Evolutionary conservation across 768 basidiomycete genomes (phyloP).

Genomic region (Mycena filopes): DNA sequence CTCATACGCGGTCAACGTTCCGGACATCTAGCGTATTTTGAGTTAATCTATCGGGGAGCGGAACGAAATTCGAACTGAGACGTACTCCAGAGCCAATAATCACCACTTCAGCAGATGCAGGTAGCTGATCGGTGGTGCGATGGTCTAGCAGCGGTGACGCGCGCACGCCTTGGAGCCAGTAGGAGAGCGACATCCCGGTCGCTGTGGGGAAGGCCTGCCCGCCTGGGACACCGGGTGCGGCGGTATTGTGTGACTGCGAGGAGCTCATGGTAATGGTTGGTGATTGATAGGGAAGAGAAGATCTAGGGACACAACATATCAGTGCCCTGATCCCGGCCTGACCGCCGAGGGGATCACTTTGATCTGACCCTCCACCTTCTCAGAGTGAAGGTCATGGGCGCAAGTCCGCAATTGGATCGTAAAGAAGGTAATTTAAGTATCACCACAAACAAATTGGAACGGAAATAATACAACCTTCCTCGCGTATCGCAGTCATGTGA

Average conservation of each 20-base stretch:
- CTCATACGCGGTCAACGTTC: conserved; percentile 35
- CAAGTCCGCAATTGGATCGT: too few species aligned
- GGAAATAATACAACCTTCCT: too few species aligned
- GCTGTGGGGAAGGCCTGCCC: conserved; percentile 30
- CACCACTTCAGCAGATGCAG: conserved; percentile 40
- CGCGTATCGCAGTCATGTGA: too few species aligned
- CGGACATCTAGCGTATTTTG: conserved; percentile 36
- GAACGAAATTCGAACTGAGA: conserved; percentile 14
- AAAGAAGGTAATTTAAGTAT: too few species aligned
- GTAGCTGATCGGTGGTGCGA: conserved; percentile 32
- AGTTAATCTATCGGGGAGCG: background rate
- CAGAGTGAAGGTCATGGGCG: too few species aligned
- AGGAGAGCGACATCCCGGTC: conserved; percentile 32
- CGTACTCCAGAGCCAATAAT: conserved; percentile 68
- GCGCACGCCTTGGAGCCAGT: conserved; percentile 36
- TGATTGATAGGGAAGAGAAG: background rate
- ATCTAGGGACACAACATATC: too few species aligned
- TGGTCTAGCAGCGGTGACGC: conserved; percentile 34
- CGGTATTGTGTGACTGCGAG: background rate
- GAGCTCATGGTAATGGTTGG: conserved; percentile 10
- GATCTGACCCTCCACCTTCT: too few species aligned
- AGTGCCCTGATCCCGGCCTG: too few species aligned
- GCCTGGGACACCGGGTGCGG: conserved; percentile 8
- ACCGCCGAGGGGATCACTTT: too few species aligned
- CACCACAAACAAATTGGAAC: too few species aligned